Evolutionary conservation across 495 filamentous ascomycete genomes (phyloP), one percentile per base, ranked within the genome.

Genomic region (Penicillium subrubescens): DNA sequence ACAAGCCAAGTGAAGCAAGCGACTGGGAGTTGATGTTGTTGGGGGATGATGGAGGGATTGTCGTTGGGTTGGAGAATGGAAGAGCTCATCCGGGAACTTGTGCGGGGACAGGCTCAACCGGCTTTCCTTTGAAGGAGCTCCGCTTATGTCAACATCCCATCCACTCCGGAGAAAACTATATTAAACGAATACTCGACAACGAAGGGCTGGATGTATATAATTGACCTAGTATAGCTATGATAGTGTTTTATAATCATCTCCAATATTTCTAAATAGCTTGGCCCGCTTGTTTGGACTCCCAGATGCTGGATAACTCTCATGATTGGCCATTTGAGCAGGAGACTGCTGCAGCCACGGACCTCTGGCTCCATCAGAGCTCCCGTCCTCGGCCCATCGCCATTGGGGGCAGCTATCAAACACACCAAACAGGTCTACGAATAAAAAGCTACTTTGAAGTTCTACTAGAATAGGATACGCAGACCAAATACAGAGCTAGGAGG

Each of bases 111-210:
- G 60, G 35, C 33, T 48, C 19, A 48, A 48, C 48, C 25, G 48
- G 48, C 27, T 52, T 52, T n/a, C n/a, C 48, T n/a, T 52, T 52
- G 48, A 29, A 52, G 25, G 14, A 31, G 66, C 66, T 68, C 62
- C 63, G 66, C 66, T 68, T 65, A 68, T 62, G 64, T 62, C 64
- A 61, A 66, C 63, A 51, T 44, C 52, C 52, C 59, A 57, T 41
- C 39, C 56, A 52, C 59, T 17, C 56, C 35, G 39, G 31, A 31
- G 60, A 56, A 33, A 23, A 4, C 39, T 31, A 21, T 17, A 44
- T 31, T 23, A 14, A 17, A 23, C 8, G 29, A 23, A 33, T 52
- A 23, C 44, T 48, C 21, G 19, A 25, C 44, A 48, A 48, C 11
- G 1, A 48, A 3, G 10, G 19, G 3, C 44, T 48, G 4, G 15